These are phyloP conservation scores for Carpinus fangiana DNA, from an alignment of 306 rosid genomes.

Conservation along the genomic window DNA sequence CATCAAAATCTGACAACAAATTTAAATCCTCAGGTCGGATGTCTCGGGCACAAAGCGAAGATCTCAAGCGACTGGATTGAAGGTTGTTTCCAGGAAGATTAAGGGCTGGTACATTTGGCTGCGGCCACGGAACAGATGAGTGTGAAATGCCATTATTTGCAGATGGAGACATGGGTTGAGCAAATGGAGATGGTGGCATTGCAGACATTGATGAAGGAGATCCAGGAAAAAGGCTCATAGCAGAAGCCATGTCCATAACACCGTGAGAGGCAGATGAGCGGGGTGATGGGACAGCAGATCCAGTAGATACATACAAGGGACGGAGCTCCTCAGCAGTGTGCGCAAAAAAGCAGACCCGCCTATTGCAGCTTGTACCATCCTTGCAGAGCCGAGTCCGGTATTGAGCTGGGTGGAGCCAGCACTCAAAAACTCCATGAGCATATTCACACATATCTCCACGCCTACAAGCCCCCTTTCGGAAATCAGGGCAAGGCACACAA, in stretches of 20 bases:
- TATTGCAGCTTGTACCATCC: constrained; percentile 76
- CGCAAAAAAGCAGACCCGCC: constrained; percentile 86
- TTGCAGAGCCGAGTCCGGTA: constrained; percentile 90
- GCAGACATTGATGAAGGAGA: constrained; percentile 78
- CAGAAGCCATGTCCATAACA: constrained; percentile 97
- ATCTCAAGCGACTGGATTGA: constrained; percentile 85
- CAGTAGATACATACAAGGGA: constrained; percentile 79
- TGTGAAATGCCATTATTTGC: constrained; percentile 52
- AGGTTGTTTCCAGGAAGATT: constrained; percentile 80
- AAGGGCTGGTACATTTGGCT: constrained; percentile 84
- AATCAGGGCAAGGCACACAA: constrained; percentile 94
- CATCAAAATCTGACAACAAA: constrained; percentile 54
- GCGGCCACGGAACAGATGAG: constrained; percentile 63
- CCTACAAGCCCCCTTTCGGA: constrained; percentile 84
- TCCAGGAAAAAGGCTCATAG: constrained; percentile 75
- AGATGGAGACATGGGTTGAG: constrained; percentile 79
- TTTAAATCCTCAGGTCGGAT: constrained; percentile 55
- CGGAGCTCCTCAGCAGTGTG: constrained; percentile 77
- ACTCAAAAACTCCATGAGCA: constrained; percentile 94
- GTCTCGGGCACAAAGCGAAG: constrained; percentile 84
- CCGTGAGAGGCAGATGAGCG: constrained; percentile 63
- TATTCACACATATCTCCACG: constrained; percentile 94
- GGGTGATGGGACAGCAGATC: constrained; percentile 85
- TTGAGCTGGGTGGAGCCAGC: constrained; percentile 98
- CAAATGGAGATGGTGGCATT: constrained; percentile 75